Base-by-base conservation (phyloP, 768 basidiomycete genomes). In the Cytidiella melzeri region DNA sequence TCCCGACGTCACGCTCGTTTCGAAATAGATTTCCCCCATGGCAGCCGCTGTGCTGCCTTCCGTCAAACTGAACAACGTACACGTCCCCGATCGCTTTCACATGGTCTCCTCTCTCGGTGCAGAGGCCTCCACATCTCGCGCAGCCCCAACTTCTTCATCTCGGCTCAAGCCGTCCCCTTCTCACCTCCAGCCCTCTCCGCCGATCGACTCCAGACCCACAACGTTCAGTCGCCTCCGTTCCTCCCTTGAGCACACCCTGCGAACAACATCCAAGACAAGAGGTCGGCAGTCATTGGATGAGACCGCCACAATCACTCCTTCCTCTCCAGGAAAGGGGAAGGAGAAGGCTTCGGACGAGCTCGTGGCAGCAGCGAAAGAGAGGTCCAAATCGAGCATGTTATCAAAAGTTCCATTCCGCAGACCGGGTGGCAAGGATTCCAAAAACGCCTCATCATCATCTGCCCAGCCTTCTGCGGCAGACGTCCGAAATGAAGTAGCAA, bases 221-320 rank as follows among this genome's bases (percentile, higher is more conserved):
- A 71, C 81, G 4, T 80, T 87, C 60, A 76, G 76, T 58, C 78
- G 83, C 37, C 66, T 87, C 49, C 79, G 81, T 48, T 78, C 83
- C 2, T 78, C 83, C 4, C 65, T 88, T 20, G 84, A 84, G 58
- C 80, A 85, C 55, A 81, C 77, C 57, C 55, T 87, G 34, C 77
- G 81, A 43, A 75, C 76, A 11, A 82, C 81, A 45, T 81, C 82
- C 10, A 73, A 80, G 46, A 77, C 81, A 28, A 37, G 41, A 79
- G 70, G 67, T 64, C 61, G 19, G 75, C 39, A 25, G 40, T 23
- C 46, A 11, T 28, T 53, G 41, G 52, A 54, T 23, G 74, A 74
- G 55, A 72, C 79, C 38, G 70, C 72, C 55, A 71, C 73, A 38
- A 65, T 75, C 38, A 58, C 75, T 51, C 70, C 70, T 10, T 53